Evolutionary conservation across 2,329 filamentous ascomycete genomes (phyloP).

Genomic region (Orbilia quercus): DNA sequence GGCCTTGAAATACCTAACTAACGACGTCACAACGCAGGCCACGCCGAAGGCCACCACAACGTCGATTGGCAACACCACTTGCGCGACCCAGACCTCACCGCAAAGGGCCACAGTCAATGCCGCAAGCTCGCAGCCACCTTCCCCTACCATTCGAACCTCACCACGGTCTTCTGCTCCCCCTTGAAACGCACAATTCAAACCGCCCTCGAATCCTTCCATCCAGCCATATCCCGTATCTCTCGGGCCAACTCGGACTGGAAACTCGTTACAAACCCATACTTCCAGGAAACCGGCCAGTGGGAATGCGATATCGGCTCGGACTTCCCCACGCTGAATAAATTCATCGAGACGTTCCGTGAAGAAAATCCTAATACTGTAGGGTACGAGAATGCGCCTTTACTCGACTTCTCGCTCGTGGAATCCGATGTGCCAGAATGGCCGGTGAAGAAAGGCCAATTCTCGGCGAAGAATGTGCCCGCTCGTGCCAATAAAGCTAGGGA

Average conservation of each 20-base stretch:
- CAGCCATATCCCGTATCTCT: conserved; percentile 57
- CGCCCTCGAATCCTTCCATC: conserved; percentile 60
- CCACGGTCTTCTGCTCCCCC: conserved; percentile 61
- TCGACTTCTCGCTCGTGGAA: conserved; percentile 34
- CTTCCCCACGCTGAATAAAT: conserved; percentile 1
- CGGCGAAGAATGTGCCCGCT: conserved; percentile 4
- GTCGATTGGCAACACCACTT: conserved; percentile 55
- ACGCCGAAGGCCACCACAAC: conserved; percentile 59
- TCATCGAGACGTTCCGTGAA: not conserved
- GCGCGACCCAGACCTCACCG: conserved; percentile 58
- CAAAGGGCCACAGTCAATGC: conserved; percentile 58
- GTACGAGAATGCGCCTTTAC: not conserved
- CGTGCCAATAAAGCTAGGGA: conserved; percentile 17
- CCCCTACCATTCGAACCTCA: conserved; percentile 52
- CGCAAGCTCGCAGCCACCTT: conserved; percentile 51
- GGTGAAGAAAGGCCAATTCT: conserved; percentile 20
- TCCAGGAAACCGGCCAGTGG: conserved; percentile 61
- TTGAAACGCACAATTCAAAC: conserved; percentile 62
- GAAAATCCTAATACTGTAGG: not conserved
- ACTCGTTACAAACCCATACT: conserved; percentile 60
- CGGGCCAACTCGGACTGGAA: conserved; percentile 56
- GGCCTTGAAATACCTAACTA: not conserved
- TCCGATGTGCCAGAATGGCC: conserved; percentile 25
- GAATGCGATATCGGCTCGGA: conserved; percentile 62
- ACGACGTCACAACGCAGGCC: conserved; percentile 36